Conservation (phyloP, 257 asterid genomes). For the Solanum megistacrolobum region DNA sequence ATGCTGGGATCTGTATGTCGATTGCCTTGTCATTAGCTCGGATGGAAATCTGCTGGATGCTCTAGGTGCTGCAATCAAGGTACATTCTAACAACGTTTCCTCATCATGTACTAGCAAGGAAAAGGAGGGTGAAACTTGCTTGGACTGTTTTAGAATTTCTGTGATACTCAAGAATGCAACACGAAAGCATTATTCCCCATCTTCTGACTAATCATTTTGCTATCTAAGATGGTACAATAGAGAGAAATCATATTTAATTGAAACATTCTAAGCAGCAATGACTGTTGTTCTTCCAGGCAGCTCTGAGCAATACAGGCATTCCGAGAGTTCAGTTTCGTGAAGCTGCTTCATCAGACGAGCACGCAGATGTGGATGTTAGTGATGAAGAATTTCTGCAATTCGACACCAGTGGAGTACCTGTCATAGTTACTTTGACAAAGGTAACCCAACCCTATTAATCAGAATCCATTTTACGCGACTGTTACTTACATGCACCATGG, state of each 20-base stretch:
- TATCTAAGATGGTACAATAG: neutral
- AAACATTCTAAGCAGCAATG: neutral
- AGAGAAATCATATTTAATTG: neutral
- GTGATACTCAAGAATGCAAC: neutral
- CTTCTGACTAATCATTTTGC: neutral
- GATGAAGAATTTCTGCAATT: conserved; percentile 78
- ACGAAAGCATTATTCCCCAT: neutral
- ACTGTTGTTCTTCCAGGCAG: conserved; percentile 41
- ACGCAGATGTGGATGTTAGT: conserved; percentile 75
- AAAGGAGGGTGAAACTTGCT: neutral
- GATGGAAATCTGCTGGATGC: conserved; percentile 90
- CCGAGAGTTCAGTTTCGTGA: conserved; percentile 71
- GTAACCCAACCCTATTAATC: conserved; percentile 16
- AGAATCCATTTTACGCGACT: neutral
- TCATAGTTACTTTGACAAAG: conserved; percentile 71
- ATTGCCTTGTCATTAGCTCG: conserved; percentile 81
- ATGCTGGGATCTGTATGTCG: conserved; percentile 94
- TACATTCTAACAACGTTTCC: neutral
- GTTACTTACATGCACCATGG: neutral
- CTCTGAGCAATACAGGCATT: conserved; percentile 72
- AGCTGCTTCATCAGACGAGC: conserved; percentile 41
- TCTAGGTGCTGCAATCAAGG: conserved; percentile 88
- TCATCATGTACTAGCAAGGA: neutral
- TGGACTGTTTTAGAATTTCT: neutral
- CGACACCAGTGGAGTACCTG: conserved; percentile 74